Evolutionary conservation across 768 basidiomycete species (phyloP), one percentile per base, ranked within the genome.

Genomic region (Suillus brevipes): DNA sequence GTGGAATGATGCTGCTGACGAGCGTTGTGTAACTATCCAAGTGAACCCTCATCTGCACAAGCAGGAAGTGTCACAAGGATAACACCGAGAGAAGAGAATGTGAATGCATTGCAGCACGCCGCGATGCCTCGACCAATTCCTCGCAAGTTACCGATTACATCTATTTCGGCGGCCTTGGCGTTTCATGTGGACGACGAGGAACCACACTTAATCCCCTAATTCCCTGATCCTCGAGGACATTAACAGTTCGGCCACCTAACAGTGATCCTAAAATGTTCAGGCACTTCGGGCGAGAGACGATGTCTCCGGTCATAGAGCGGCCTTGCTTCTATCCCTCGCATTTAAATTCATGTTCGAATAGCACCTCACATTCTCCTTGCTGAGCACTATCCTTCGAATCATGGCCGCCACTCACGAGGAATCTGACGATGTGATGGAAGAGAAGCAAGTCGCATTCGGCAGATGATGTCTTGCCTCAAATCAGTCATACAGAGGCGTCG

Each of bases 401-500:
- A 57, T 57, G 56, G 4, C 56, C 36, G 34, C 55, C n/a, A 5
- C 20, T 36, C 34, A 36, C 12, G 36, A 37, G 36, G 8, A 14
- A 8, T 57, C 36, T 23, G 40, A 71, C 37, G 58, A 53, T 23
- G 61, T 38, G 31, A 25, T 55, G 16, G n/a, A 42, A 37, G 74
- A 74, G 55, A 74, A 76, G 34, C 66, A 65, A 36, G 9, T 14
- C 6, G 57, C 36, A 16, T 13, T 40, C 20, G 59, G 47, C 63
- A n/a, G 68, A 71, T 28, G 73, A 76, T 6, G 66, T 36, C 2
- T 62, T 42, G n/a, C 64, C 59, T 2, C 60, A 62, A 20, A 66
- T 58, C 42, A 3, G 59, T 8, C 64, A 55, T 38, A 7, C 36
- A 25, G 67, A 78, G 77, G 77, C 18, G 73, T 78, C 16, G 70